phyloP scores from a whole-genome alignment of 2,329 filamentous ascomycete species.

The Dothidotthia symphoricarpi region DNA sequence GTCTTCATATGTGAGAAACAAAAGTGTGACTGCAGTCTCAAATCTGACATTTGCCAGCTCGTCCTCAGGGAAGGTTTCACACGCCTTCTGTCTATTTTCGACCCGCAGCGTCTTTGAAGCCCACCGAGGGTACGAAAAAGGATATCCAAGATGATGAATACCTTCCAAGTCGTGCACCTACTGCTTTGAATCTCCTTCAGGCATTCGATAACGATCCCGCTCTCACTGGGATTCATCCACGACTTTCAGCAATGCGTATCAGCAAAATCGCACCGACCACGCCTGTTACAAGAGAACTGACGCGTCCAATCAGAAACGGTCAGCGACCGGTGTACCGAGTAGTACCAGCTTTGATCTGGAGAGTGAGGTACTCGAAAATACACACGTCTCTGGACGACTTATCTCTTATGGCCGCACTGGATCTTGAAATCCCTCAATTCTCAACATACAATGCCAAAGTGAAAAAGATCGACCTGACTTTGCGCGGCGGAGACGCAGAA shows the following conservation, averaged over 20 bases:
- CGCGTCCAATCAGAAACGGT: constrained; percentile 64
- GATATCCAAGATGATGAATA: constrained; percentile 58
- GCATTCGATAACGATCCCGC: constrained; percentile 67
- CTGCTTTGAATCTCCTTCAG: constrained; percentile 74
- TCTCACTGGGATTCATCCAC: constrained; percentile 61
- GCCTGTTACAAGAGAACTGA: constrained; percentile 57
- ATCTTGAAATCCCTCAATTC: constrained; percentile 71
- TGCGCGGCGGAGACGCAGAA: constrained; percentile 60
- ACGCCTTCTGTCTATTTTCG: constrained; percentile 65
- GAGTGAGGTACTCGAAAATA: constrained; percentile 68
- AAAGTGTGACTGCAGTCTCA: too few relatives aligned
- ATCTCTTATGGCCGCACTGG: constrained; percentile 67
- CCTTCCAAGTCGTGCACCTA: constrained; percentile 65
- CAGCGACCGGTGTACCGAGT: constrained; percentile 63
- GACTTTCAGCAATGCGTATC: constrained; percentile 70
- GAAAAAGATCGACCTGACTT: constrained; percentile 56
- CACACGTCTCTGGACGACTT: constrained; percentile 53
- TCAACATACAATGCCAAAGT: constrained; percentile 66
- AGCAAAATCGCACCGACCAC: constrained; percentile 70
- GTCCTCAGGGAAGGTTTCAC: constrained; percentile 61
- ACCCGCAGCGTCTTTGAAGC: constrained; percentile 55
- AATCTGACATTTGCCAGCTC: constrained; percentile 24
- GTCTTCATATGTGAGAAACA: constrained; percentile 36
- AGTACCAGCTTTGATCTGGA: constrained; percentile 68
- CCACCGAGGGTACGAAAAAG: constrained; percentile 46